phyloP scores from a whole-genome alignment of 1,139 yeast genomes.

The Saccharomycopsis hybrid region DNA sequence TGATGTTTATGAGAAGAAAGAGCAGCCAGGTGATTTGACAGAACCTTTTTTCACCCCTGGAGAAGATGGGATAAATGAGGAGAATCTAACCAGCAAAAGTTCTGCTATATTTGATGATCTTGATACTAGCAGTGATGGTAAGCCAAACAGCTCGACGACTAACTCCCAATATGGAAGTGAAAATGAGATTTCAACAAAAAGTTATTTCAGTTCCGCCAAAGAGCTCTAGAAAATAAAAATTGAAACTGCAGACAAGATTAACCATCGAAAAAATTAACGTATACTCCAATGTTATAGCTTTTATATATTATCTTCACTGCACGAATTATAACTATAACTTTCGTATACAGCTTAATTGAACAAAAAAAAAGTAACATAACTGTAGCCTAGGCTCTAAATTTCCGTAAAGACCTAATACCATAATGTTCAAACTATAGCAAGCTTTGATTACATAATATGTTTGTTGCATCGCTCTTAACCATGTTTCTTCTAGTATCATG shows the following conservation, averaged over 20 bases:
- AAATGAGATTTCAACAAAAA: neutral
- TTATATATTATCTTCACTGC: no score
- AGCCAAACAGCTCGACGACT: neutral
- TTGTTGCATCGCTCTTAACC: neutral
- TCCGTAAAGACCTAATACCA: no score
- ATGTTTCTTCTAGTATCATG: neutral
- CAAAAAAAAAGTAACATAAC: no score
- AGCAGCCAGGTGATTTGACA: neutral
- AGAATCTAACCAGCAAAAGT: constrained; percentile 10
- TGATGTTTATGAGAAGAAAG: neutral
- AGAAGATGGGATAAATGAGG: neutral
- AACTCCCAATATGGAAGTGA: constrained; percentile 14
- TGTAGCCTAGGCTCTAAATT: no score
- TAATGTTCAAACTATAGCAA: no score
- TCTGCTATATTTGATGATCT: constrained; percentile 10
- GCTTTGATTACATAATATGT: neutral
- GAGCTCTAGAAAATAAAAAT: no score
- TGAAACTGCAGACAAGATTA: no score
- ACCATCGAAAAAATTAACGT: no score
- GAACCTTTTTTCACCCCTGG: neutral
- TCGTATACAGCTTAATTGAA: no score
- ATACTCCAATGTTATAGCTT: no score
- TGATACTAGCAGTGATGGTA: neutral
- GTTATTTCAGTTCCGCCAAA: no score
- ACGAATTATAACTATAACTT: no score